Evolutionary conservation across 257 asterid genomes (phyloP), one percentile per base, ranked within the genome.

Genomic region (Solanum neorickii): DNA sequence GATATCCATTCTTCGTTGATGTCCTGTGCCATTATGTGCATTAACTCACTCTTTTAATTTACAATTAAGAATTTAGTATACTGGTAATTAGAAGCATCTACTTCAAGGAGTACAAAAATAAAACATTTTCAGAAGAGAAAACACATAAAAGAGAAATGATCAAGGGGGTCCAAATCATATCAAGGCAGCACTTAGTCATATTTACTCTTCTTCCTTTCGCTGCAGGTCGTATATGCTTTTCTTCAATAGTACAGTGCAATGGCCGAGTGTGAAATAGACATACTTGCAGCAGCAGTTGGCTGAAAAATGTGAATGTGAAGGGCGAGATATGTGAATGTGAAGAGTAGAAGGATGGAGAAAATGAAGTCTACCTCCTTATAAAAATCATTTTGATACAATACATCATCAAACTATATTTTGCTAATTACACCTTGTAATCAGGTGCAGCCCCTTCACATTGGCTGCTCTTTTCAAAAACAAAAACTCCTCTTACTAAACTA

Each of bases 1-100:
- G 99, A 97, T 90, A 97, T 97, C 99, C 99, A 97, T 90, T 97
- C 99, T 89, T 97, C 99, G 84, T 97, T 97, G 89, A 97, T 97
- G 86, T 95, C 99, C 99, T 94, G 92, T 86, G 91, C 39, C 60
- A 87, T 25, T 39, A 83, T 14, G 84, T 25, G 88, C 75, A 92
- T 37, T 39, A 69, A 72, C 69, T 52, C 59, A 87, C 86, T 86
- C 42, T 73, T 20, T 33, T 72, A 82, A 86, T 20, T 12, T 85
- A 60, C 35, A 16, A 49, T 1, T 31, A 49, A 31, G 31, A 49
- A 49, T 46, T 27, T 31, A 49, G 44, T 12, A 47, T 6, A 49
- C 23, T 3, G 83, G 42, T 76, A 6, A 75, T 42, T 23, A 76
- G 11, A 82, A 47, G 23, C 25, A 47, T 47, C 27, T 47, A 80